Evolutionary conservation across 495 filamentous ascomycete species (phyloP).

Genomic region (Geopyxis carbonaria): DNA sequence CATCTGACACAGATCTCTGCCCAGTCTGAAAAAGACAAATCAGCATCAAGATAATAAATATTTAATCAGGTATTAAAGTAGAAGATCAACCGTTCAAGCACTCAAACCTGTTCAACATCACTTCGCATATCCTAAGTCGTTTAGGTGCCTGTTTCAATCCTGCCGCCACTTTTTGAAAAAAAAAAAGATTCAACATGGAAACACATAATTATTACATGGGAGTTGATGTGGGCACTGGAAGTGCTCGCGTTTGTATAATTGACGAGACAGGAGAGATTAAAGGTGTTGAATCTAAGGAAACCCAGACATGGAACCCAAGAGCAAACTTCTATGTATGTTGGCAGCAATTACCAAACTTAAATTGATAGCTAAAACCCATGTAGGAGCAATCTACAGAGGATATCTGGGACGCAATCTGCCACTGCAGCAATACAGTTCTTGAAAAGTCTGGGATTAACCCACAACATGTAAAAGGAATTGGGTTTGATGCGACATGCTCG

Average conservation of each 20-base stretch:
- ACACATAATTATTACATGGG: slow-evolving; percentile 48
- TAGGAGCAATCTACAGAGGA: slow-evolving; percentile 96
- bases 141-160: no score
- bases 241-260: slow-evolving; percentile 86
- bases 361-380: neutral
- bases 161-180: no score
- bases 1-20: no score
- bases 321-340: slow-evolving; percentile 63
- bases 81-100: no score
- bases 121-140: no score
- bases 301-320: slow-evolving; percentile 86
- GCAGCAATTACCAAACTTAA: neutral
- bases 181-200: neutral
- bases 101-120: no score
- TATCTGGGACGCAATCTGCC: slow-evolving; percentile 84
- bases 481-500: slow-evolving; percentile 95
- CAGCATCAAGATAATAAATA: no score
- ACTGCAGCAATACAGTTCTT: slow-evolving; percentile 60
- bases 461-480: slow-evolving; percentile 61
- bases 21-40: no score
- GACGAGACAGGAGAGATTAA: slow-evolving; percentile 82
- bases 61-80: no score
- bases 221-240: slow-evolving; percentile 91
- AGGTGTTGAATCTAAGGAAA: slow-evolving; percentile 74
- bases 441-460: slow-evolving; percentile 61